phyloP scores from a whole-genome alignment of 108 stramenopile species.

The Cyclotella atomus region DNA sequence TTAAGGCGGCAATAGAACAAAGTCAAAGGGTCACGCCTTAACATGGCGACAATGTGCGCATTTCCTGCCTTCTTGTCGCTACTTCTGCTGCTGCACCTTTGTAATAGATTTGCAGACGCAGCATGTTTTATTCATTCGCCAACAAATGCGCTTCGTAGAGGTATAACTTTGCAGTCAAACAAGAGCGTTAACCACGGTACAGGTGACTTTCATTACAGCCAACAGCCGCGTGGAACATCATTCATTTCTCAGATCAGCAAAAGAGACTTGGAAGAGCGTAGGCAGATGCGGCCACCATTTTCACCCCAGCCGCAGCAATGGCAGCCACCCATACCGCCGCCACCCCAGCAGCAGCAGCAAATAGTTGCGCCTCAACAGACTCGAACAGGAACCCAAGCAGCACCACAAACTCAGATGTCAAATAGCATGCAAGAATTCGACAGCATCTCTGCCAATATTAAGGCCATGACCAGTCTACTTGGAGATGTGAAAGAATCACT shows the following conservation, averaged over 20 bases:
- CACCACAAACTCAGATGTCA: background rate
- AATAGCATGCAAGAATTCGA: conserved; percentile 16
- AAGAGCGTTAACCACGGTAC: conserved; percentile 13
- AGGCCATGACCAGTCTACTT: conserved; percentile 25
- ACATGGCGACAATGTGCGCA: too few species aligned
- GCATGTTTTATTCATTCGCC: background rate
- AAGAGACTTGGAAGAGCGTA: conserved; percentile 17
- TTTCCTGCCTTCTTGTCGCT: too few species aligned
- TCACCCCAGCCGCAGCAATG: background rate
- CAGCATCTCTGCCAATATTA: conserved; percentile 21
- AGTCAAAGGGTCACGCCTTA: too few species aligned
- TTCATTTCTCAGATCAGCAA: conserved; percentile 24
- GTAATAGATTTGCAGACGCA: background rate
- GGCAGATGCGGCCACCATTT: background rate
- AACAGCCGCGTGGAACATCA: conserved; percentile 14
- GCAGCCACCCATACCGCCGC: background rate
- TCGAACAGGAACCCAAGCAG: background rate
- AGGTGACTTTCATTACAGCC: conserved; percentile 6
- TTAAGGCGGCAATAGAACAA: too few species aligned
- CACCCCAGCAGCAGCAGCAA: background rate
- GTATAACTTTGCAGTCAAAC: background rate
- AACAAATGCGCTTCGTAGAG: background rate
- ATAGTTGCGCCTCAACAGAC: background rate
- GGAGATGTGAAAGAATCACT: conserved; percentile 23
- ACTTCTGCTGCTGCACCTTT: background rate